Percentiles rank a stretch among this genome's conserved stretches.
These are phyloP conservation scores for Cryptococcus hybrid DNA, from an alignment of 1,284 basidiomycete genomes.

Conservation along the genomic window DNA sequence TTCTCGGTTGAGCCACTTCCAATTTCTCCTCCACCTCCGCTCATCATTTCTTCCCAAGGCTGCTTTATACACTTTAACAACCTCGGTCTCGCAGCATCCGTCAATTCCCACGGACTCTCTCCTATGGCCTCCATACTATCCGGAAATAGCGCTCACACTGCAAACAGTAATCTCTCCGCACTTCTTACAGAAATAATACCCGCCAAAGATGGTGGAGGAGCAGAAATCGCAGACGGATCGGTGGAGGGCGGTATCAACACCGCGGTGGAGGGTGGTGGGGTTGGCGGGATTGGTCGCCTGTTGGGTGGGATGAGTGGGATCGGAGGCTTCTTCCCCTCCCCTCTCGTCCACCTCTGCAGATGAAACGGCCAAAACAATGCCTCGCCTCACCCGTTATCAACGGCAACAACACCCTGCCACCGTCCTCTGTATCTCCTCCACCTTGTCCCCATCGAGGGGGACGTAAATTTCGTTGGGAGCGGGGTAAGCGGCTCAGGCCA, in stretches of 20 bases:
- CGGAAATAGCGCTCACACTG: slow-evolving; percentile 73
- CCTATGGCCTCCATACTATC: slow-evolving; percentile 59
- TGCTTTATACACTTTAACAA: slow-evolving; percentile 23
- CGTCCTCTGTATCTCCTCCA: slow-evolving; percentile 50
- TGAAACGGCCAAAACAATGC: slow-evolving; percentile 63
- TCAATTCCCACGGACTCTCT: slow-evolving; percentile 51
- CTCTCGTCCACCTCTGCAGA: slow-evolving; percentile 45
- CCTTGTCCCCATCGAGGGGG: slow-evolving; percentile 25
- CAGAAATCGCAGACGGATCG: slow-evolving; percentile 64
- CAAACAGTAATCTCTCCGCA: slow-evolving; percentile 85
- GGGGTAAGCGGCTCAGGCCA: slow-evolving; percentile 26
- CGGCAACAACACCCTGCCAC: slow-evolving; percentile 54
- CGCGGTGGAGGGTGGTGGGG: slow-evolving; percentile 43
- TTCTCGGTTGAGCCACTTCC: not conserved
- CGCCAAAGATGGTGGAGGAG: slow-evolving; percentile 85
- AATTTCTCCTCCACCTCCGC: slow-evolving; percentile 5
- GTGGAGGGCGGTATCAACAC: slow-evolving; percentile 57
- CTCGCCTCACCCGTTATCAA: slow-evolving; percentile 27
- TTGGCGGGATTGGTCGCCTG: slow-evolving; percentile 60
- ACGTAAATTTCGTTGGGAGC: slow-evolving; percentile 44
- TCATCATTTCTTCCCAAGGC: not conserved
- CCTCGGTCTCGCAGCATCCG: slow-evolving; percentile 44
- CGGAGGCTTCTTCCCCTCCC: slow-evolving; percentile 60
- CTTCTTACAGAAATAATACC: slow-evolving; percentile 81
- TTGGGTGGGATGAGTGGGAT: slow-evolving; percentile 68